A percentile compares a stretch with the other conserved stretches of the same genome.
phyloP scores from a whole-genome alignment of 495 filamentous ascomycete genomes.

The Aspergillus carlsbadensis region DNA sequence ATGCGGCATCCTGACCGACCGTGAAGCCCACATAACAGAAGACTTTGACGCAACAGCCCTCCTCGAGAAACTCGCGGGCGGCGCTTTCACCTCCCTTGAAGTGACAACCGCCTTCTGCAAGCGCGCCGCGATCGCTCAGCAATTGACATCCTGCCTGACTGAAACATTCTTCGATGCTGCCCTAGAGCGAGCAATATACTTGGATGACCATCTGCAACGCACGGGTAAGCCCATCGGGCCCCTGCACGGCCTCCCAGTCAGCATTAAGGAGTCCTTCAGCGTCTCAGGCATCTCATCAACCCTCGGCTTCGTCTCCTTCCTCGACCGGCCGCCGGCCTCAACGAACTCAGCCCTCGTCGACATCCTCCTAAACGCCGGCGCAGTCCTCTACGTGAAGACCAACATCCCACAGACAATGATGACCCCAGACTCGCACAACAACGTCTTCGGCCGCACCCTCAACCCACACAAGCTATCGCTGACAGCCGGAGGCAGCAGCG shows the following conservation, averaged over 20 bases:
- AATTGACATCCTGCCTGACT: slow-evolving; percentile 53
- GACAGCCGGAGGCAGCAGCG: slow-evolving; percentile 56
- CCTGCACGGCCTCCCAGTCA: slow-evolving; percentile 63
- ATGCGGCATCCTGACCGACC: slow-evolving; percentile 43
- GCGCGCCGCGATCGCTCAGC: slow-evolving; percentile 37
- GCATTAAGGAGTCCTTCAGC: slow-evolving; percentile 61
- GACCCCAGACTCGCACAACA: slow-evolving; percentile 44
- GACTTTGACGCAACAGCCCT: slow-evolving; percentile 46
- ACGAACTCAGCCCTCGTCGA: background rate
- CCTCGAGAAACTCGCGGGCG: slow-evolving; percentile 19
- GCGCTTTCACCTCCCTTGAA: slow-evolving; percentile 45
- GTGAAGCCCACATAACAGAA: slow-evolving; percentile 57
- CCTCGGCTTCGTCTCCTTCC: slow-evolving; percentile 17
- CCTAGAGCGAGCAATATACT: slow-evolving; percentile 28
- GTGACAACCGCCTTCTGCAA: slow-evolving; percentile 59
- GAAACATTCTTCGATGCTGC: slow-evolving; percentile 53
- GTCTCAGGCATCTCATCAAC: slow-evolving; percentile 45
- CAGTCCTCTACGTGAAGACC: background rate
- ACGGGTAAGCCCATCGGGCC: slow-evolving; percentile 49
- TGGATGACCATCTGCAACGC: slow-evolving; percentile 32
- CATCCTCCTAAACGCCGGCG: background rate
- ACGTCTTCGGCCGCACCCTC: slow-evolving; percentile 42
- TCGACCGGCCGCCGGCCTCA: background rate
- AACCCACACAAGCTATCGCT: slow-evolving; percentile 55
- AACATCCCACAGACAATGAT: background rate